A percentile compares a stretch with the other conserved stretches of the same genome.
Evolutionary conservation across 192 early-diverging fungal species (phyloP).

Genomic region (Backusella psychrophila): DNA sequence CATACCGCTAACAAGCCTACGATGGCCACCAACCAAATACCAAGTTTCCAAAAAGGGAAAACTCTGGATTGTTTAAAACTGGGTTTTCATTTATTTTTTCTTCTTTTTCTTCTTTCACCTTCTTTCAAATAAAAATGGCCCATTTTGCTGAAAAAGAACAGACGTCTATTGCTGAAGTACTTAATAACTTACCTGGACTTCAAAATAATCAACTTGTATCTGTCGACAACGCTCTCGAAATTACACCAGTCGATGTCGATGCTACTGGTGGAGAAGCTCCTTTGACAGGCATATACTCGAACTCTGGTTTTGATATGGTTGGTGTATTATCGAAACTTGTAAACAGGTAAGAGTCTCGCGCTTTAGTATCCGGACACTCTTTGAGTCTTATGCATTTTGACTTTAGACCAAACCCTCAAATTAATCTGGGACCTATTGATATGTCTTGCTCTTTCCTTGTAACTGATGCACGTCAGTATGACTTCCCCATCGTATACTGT

Average conservation of each 20-base stretch:
- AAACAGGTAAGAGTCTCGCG: conserved; percentile 12
- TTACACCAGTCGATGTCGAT: conserved; percentile 1
- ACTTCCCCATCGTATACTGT: conserved; percentile 58
- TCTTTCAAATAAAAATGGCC: background rate
- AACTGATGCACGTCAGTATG: conserved; percentile 42
- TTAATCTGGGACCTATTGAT: conserved; percentile 58
- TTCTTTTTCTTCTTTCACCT: background rate
- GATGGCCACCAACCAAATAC: background rate
- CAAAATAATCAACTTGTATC: background rate
- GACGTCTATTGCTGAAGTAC: background rate
- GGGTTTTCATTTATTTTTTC: background rate
- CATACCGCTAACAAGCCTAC: background rate
- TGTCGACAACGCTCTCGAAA: background rate
- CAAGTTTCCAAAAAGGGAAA: background rate
- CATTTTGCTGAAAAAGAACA: background rate
- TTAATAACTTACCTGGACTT: background rate
- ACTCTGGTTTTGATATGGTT: conserved; percentile 50
- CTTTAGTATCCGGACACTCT: background rate
- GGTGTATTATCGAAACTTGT: conserved; percentile 33
- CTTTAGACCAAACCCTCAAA: conserved; percentile 52
- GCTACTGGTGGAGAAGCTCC: background rate
- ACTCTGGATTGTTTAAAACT: background rate
- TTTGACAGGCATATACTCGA: conserved; percentile 44
- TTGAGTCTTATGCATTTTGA: background rate
- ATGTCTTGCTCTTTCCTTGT: conserved; percentile 53